A percentile compares a stretch with the other conserved stretches of the same genome.
phyloP scores from a whole-genome alignment of 495 filamentous ascomycete genomes.

The Xylaria acuta region DNA sequence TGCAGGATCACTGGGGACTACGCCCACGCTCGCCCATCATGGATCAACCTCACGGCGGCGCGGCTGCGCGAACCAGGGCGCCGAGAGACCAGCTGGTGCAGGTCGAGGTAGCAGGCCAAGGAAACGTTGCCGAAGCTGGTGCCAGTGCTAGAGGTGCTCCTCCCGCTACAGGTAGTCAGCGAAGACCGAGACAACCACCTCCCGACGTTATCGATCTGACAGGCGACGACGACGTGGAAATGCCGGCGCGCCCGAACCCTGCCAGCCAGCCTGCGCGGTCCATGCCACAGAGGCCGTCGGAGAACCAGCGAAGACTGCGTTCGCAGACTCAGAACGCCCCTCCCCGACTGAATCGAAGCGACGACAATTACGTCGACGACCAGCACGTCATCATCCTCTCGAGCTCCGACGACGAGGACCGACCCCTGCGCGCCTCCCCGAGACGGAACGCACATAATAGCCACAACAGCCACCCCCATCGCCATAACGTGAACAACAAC shows the following conservation, averaged over 20 bases:
- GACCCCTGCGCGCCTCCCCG: conserved; percentile 19
- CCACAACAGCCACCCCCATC: conserved; percentile 11
- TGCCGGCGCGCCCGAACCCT: conserved; percentile 15
- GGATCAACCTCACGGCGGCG: conserved; percentile 1
- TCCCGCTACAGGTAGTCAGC: not conserved
- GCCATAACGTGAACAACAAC: conserved; percentile 1
- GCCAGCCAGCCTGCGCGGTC: conserved; percentile 15
- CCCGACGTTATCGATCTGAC: conserved; percentile 51
- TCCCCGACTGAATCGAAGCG: conserved; percentile 48
- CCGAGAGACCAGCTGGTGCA: conserved; percentile 38
- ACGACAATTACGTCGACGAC: conserved; percentile 46
- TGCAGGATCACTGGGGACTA: conserved; percentile 11
- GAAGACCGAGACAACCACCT: conserved; percentile 22
- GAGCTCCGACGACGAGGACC: conserved; percentile 37
- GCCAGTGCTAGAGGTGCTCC: not conserved
- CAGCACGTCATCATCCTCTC: conserved; percentile 41
- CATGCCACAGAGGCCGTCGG: not conserved
- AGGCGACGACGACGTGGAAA: conserved; percentile 41
- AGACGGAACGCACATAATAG: conserved; percentile 21
- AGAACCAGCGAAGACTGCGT: conserved; percentile 42
- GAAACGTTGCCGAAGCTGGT: conserved; percentile 1
- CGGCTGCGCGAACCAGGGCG: not conserved
- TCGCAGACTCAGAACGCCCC: conserved; percentile 41
- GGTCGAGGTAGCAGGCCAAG: conserved; percentile 30
- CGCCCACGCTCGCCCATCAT: not conserved